These are phyloP conservation scores for Passalora sequoiae DNA, from an alignment of 2,329 filamentous ascomycete species.

Conservation along the genomic window DNA sequence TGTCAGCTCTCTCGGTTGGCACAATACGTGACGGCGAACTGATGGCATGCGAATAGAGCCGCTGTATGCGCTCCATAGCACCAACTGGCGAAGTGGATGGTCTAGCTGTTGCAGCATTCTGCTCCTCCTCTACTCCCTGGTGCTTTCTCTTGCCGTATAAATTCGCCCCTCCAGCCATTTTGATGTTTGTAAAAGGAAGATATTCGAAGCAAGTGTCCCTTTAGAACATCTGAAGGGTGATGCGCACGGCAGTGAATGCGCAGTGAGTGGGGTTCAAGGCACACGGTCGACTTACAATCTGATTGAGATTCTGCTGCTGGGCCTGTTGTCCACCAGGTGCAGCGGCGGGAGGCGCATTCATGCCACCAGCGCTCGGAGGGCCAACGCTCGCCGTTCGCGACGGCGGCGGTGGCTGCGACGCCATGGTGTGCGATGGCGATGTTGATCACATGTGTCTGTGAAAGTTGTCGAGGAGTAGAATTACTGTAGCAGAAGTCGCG, in stretches of 20 bases:
- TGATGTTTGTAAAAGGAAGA: neutral
- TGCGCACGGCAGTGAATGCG: neutral
- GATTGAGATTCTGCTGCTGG: slow-evolving; percentile 65
- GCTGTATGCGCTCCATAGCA: neutral
- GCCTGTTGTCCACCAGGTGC: slow-evolving; percentile 38
- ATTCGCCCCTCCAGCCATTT: neutral
- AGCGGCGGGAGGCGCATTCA: slow-evolving; percentile 42
- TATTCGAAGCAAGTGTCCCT: too few species aligned
- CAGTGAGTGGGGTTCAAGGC: too few species aligned
- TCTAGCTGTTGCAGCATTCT: too few species aligned
- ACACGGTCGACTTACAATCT: slow-evolving; percentile 74
- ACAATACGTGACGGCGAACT: neutral
- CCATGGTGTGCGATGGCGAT: slow-evolving; percentile 26
- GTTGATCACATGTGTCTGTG: slow-evolving; percentile 4
- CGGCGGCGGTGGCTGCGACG: slow-evolving; percentile 33
- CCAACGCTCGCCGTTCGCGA: slow-evolving; percentile 35
- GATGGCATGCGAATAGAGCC: neutral
- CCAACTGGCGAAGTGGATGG: too few species aligned
- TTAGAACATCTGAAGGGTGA: too few species aligned
- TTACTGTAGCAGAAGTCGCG: neutral
- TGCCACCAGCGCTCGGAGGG: slow-evolving; percentile 35
- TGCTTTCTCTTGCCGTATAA: neutral
- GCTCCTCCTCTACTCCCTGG: too few species aligned
- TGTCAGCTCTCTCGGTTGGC: slow-evolving; percentile 13
- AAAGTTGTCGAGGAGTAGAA: neutral